Percentiles rank a stretch among this genome's conserved stretches.
These are phyloP conservation scores for Centrapalus pauciflorus DNA, from an alignment of 129 eudicot genomes.

Conservation along the genomic window DNA sequence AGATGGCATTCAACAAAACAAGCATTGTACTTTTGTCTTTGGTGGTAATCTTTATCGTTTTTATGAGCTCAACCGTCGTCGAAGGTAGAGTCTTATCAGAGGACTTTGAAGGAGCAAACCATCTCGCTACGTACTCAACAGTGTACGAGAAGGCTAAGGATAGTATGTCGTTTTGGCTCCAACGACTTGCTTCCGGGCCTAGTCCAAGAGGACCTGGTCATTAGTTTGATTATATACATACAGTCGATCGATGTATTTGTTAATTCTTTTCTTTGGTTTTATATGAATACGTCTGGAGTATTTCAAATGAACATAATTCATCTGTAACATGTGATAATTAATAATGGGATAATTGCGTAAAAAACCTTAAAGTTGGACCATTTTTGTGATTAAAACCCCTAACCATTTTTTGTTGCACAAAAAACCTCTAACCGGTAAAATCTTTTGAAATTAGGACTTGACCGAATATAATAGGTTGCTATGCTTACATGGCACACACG, in stretches of 20 bases:
- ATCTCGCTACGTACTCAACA: conserved; percentile 6
- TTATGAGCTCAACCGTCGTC: background rate
- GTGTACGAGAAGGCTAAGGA: conserved; percentile 4
- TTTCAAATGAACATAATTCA: too few relatives aligned
- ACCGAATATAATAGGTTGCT: too few relatives aligned
- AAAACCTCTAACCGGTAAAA: too few relatives aligned
- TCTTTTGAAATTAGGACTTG: too few relatives aligned
- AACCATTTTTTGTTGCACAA: too few relatives aligned
- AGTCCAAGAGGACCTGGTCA: conserved; percentile 25
- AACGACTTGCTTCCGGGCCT: conserved; percentile 13
- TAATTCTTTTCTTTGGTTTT: too few relatives aligned
- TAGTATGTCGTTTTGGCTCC: conserved; percentile 10
- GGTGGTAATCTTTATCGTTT: background rate
- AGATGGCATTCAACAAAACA: background rate
- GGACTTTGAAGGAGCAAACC: conserved; percentile 5
- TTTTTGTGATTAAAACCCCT: too few relatives aligned
- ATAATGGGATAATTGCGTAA: too few relatives aligned
- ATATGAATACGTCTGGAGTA: too few relatives aligned
- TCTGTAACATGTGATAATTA: too few relatives aligned
- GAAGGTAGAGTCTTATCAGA: background rate
- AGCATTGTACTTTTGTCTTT: background rate
- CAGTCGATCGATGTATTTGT: background rate
- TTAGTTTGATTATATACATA: background rate
- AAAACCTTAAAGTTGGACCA: too few relatives aligned
- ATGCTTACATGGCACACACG: too few relatives aligned